These are phyloP conservation scores for Hyaloscypha bicolor DNA, from an alignment of 495 filamentous ascomycete species.

Conservation along the genomic window DNA sequence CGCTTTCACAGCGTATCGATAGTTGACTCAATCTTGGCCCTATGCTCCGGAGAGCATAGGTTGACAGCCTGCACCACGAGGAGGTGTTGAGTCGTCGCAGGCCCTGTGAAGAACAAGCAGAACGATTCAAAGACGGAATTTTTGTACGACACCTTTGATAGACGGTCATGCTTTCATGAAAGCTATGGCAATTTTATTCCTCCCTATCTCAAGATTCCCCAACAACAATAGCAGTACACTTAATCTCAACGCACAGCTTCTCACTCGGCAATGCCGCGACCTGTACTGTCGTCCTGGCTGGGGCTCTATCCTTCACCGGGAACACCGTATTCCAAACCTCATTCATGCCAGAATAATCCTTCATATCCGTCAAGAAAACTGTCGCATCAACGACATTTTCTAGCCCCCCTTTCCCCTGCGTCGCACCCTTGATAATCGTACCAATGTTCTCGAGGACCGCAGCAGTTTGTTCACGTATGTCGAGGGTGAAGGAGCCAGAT, in stretches of 20 bases:
- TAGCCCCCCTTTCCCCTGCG: slow-evolving; percentile 7
- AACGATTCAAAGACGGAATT: too few species aligned
- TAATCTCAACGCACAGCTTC: slow-evolving; percentile 15
- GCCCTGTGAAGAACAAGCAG: too few species aligned
- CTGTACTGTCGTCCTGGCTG: slow-evolving; percentile 10
- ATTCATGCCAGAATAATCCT: slow-evolving; percentile 18
- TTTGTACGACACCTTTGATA: too few species aligned
- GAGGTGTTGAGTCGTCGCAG: too few species aligned
- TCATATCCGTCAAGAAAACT: slow-evolving; percentile 20
- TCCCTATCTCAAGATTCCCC: not conserved
- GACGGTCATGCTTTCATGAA: too few species aligned
- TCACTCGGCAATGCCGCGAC: slow-evolving; percentile 10
- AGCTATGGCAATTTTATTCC: too few species aligned
- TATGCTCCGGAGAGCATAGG: too few species aligned
- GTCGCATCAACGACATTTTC: slow-evolving; percentile 14
- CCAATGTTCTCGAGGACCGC: slow-evolving; percentile 13
- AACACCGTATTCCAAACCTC: slow-evolving; percentile 11
- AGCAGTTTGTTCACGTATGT: slow-evolving; percentile 10
- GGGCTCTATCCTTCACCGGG: slow-evolving; percentile 7
- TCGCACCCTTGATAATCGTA: slow-evolving; percentile 10
- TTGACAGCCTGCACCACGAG: too few species aligned
- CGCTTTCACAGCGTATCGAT: too few species aligned
- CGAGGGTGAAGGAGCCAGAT: not conserved
- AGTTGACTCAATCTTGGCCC: too few species aligned
- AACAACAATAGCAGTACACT: slow-evolving; percentile 11